A percentile compares a stretch with the other conserved stretches of the same genome.
These are phyloP conservation scores for Francoa sonchifolia DNA, from an alignment of 441 rosid genomes.

Conservation along the genomic window DNA sequence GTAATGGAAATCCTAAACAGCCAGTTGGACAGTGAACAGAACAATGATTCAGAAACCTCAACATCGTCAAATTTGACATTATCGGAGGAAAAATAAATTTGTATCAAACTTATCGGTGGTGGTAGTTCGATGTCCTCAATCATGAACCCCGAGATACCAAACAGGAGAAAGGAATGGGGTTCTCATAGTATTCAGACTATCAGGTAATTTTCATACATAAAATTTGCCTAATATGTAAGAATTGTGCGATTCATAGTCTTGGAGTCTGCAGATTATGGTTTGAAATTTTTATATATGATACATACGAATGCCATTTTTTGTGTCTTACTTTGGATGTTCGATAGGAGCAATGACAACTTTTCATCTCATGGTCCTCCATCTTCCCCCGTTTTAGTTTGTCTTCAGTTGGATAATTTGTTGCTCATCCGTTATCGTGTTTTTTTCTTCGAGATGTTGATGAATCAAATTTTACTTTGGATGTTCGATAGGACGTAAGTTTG, in stretches of 20 bases:
- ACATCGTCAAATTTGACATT: slow-evolving; percentile 29
- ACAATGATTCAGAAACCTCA: slow-evolving; percentile 24
- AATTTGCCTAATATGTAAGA: background rate
- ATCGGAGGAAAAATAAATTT: slow-evolving; percentile 25
- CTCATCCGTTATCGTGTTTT: background rate
- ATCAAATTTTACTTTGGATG: too few relatives aligned
- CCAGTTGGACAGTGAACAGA: slow-evolving; percentile 35
- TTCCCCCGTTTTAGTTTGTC: too few relatives aligned
- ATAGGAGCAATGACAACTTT: too few relatives aligned
- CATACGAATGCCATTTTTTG: too few relatives aligned
- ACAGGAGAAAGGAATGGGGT: slow-evolving; percentile 11
- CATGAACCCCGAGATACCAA: slow-evolving; percentile 2
- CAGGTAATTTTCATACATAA: slow-evolving; percentile 20
- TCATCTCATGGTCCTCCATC: too few relatives aligned
- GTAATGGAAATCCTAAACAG: slow-evolving; percentile 55
- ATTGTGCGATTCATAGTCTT: background rate
- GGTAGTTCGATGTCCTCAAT: slow-evolving; percentile 2
- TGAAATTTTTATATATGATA: too few relatives aligned
- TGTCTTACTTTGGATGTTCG: too few relatives aligned
- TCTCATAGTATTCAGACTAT: slow-evolving; percentile 5
- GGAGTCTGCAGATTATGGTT: background rate
- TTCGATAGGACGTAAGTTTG: too few relatives aligned
- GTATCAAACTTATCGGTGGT: background rate
- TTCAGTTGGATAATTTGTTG: background rate
- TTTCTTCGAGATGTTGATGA: too few relatives aligned